These are phyloP conservation scores for Epithemia pelagica DNA, from an alignment of 108 stramenopile genomes.

Conservation along the genomic window DNA sequence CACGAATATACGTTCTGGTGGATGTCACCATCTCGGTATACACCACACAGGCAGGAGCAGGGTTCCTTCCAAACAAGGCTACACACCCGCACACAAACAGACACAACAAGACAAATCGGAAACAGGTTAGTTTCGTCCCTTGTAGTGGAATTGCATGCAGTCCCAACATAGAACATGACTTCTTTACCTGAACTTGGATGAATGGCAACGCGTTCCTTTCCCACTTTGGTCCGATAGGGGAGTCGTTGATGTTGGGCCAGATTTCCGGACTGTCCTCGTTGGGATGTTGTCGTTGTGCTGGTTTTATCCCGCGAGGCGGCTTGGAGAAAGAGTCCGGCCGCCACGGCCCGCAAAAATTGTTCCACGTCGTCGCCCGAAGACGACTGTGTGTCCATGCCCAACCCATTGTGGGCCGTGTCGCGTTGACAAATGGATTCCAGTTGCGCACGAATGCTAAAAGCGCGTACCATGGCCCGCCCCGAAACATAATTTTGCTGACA, in stretches of 20 bases:
- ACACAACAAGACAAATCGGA: too few species aligned
- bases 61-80: conserved; percentile 90
- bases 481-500: conserved; percentile 73
- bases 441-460: conserved; percentile 65
- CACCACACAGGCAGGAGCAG: conserved; percentile 88
- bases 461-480: conserved; percentile 61
- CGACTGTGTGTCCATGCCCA: conserved; percentile 49
- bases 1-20: conserved; percentile 74
- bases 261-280: conserved; percentile 51
- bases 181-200: conserved; percentile 88
- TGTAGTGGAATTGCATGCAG: not conserved
- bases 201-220: conserved; percentile 79
- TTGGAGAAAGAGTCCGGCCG: conserved; percentile 88
- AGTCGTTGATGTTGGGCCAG: conserved; percentile 74
- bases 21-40: conserved; percentile 88
- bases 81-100: too few species aligned
- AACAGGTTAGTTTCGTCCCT: conserved; percentile 1
- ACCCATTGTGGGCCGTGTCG: conserved; percentile 39
- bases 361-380: conserved; percentile 59
- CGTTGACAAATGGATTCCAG: conserved; percentile 48
- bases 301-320: conserved; percentile 51
- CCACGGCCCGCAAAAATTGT: conserved; percentile 76
- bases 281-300: conserved; percentile 41
- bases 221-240: conserved; percentile 88
- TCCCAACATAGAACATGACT: not conserved